A percentile compares a stretch with the other conserved stretches of the same genome.
Conservation (phyloP, 2,329 filamentous ascomycete species). For the Phyllosticta citribraziliensis region DNA sequence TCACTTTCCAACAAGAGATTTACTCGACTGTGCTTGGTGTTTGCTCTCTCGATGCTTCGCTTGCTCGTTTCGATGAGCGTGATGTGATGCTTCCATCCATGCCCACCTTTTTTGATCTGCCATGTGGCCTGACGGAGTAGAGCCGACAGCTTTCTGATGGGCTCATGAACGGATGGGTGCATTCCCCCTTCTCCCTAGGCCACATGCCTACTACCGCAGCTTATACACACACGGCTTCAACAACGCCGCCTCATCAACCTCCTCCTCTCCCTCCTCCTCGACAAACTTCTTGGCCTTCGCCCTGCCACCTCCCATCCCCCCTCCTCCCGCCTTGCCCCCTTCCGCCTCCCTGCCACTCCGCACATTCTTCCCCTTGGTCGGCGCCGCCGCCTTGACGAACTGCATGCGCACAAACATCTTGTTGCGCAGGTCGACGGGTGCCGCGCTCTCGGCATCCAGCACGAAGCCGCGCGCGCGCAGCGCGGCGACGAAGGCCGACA, state of each 20-base stretch:
- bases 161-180: no score
- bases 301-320: slow-evolving; percentile 23
- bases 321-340: slow-evolving; percentile 20
- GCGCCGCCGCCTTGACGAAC: slow-evolving; percentile 74
- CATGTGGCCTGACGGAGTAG: no score
- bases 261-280: slow-evolving; percentile 34
- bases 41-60: no score
- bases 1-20: slow-evolving; percentile 1
- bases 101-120: no score
- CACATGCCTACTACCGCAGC: slow-evolving; percentile 50
- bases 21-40: background rate
- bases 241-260: slow-evolving; percentile 51
- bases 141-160: no score
- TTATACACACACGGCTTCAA: slow-evolving; percentile 97
- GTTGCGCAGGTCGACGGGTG: slow-evolving; percentile 65
- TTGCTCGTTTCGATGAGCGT: no score
- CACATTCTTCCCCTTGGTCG: slow-evolving; percentile 65
- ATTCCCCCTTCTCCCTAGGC: background rate
- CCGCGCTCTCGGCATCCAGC: slow-evolving; percentile 38
- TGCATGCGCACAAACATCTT: slow-evolving; percentile 99
- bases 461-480: slow-evolving; percentile 73
- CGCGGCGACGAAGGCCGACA: slow-evolving; percentile 76
- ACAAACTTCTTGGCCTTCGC: slow-evolving; percentile 30
- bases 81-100: no score
- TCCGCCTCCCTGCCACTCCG: slow-evolving; percentile 29